These are phyloP conservation scores for Elsinoe australis DNA, from an alignment of 2,329 filamentous ascomycete species.

Conservation along the genomic window DNA sequence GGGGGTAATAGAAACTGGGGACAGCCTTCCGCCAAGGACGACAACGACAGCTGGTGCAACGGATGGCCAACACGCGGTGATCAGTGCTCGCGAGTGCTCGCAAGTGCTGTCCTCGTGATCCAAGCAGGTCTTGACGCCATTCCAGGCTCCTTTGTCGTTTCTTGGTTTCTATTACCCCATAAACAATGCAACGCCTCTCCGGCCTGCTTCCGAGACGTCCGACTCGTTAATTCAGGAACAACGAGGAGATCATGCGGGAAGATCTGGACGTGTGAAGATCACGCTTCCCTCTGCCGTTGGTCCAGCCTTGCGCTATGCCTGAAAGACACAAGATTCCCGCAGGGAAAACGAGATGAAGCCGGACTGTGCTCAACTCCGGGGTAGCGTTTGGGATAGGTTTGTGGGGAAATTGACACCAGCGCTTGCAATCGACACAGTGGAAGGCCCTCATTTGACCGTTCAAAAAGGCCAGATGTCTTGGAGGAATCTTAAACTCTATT, in stretches of 20 bases:
- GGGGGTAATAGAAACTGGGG: constrained; percentile 16
- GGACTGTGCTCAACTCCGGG: constrained; percentile 1
- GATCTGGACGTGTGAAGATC: constrained; percentile 14
- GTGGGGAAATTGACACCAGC: constrained; percentile 13
- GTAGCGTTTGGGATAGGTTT: constrained; percentile 4
- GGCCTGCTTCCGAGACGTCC: constrained; percentile 10
- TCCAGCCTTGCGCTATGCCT: constrained; percentile 8
- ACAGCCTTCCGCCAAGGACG: constrained; percentile 2
- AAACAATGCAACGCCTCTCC: constrained; percentile 13
- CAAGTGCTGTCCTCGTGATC: constrained; percentile 10
- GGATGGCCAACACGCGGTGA: constrained; percentile 1
- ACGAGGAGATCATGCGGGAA: constrained; percentile 12
- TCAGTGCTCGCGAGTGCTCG: not conserved
- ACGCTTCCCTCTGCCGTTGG: constrained; percentile 8
- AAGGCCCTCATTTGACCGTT: too few relatives aligned
- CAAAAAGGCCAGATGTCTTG: constrained; percentile 11
- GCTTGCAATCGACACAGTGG: too few relatives aligned
- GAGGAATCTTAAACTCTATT: constrained; percentile 8
- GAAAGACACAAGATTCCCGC: not conserved
- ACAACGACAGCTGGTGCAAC: not conserved
- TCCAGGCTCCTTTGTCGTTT: constrained; percentile 8
- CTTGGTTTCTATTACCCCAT: constrained; percentile 10
- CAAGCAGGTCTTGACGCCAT: constrained; percentile 3
- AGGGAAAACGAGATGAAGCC: not conserved
- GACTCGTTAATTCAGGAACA: constrained; percentile 3